Percentiles rank a stretch among this genome's conserved stretches.
Conservation (phyloP, 164 flowering plant genomes). For the Piper longum region DNA sequence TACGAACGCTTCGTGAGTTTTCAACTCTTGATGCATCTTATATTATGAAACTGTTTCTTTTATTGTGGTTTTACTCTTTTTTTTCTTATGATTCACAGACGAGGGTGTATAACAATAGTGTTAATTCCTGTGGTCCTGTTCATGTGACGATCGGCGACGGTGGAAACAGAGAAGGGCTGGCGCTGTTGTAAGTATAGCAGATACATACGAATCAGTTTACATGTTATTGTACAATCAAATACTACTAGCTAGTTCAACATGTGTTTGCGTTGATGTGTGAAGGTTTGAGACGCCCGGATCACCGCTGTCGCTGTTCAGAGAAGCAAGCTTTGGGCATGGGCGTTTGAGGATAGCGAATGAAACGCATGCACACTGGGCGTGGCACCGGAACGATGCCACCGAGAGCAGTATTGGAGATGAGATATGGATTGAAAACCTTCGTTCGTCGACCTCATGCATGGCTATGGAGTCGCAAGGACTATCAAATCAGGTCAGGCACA, state of each 20-base stretch:
- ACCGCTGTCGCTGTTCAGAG: slow-evolving; percentile 41
- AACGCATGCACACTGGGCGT: slow-evolving; percentile 71
- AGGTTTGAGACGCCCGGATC: slow-evolving; percentile 44
- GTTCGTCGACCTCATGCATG: not conserved
- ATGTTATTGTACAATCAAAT: too few relatives aligned
- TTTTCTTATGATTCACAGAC: slow-evolving; percentile 24
- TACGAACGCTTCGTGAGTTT: slow-evolving; percentile 83
- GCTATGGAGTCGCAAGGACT: not conserved
- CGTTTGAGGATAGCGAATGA: slow-evolving; percentile 34
- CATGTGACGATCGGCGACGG: slow-evolving; percentile 84
- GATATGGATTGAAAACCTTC: slow-evolving; percentile 40
- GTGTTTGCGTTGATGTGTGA: not conserved
- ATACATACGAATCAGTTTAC: not conserved
- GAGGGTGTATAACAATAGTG: slow-evolving; percentile 43
- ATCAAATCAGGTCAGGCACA: not conserved
- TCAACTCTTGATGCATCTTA: too few relatives aligned
- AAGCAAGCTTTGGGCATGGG: slow-evolving; percentile 88
- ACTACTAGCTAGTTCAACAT: not conserved
- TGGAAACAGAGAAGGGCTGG: slow-evolving; percentile 89
- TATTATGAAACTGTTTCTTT: not conserved
- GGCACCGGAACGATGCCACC: slow-evolving; percentile 74
- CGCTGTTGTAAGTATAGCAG: slow-evolving; percentile 28
- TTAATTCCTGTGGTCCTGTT: slow-evolving; percentile 53
- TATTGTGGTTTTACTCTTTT: not conserved
- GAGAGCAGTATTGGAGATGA: slow-evolving; percentile 30